Base-by-base conservation (phyloP, 768 basidiomycete genomes). In the Boletellus ananiceps region DNA sequence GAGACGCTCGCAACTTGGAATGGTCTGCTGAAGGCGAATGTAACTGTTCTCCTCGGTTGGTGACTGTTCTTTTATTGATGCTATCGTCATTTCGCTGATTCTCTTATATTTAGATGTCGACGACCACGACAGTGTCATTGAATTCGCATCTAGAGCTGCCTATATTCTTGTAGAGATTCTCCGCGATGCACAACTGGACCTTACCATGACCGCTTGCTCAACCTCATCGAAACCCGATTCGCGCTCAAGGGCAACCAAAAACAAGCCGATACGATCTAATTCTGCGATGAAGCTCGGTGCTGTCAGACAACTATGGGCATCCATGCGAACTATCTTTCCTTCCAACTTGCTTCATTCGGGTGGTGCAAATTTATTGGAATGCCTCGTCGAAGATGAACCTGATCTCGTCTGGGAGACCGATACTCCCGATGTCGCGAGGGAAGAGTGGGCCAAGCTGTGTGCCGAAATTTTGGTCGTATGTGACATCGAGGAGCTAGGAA, bases 381-480 rank as follows among this genome's bases (percentile, higher is more conserved):
- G 69, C 56, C 69, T 90, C 18, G 63, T 80, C 57, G 64, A 74
- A 46, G 71, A 71, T 35, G 79, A 80, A 47, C 62, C 69, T 14
- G 69, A 72, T 27, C 69, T 82, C 11, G 63, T 76, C 27, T 68
- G 64, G 50, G 71, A 74, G 42, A 69, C 74, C 16, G 74, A 75
- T 35, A 59, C 67, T 15, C 67, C 70, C 2, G 71, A 77, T 33
- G 66, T 73, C 27, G 75, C 81, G 11, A 72, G 77, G 41, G 66
- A 62, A 15, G 71, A 77, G 34, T 90, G 88, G 88, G 75, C 80
- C 2, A 66, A 60, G 14, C 62, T 89, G 0, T 84, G 81, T 50
- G 74, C 80, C 9, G 82, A 85, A 44, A 71, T 76, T 7, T 51
- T 79, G 27, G 64, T 72, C 8, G 63, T 74, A 16, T 80, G 78